Conservation (phyloP, 176 grass and related monocot species). For the Cenchrus purpureus region DNA sequence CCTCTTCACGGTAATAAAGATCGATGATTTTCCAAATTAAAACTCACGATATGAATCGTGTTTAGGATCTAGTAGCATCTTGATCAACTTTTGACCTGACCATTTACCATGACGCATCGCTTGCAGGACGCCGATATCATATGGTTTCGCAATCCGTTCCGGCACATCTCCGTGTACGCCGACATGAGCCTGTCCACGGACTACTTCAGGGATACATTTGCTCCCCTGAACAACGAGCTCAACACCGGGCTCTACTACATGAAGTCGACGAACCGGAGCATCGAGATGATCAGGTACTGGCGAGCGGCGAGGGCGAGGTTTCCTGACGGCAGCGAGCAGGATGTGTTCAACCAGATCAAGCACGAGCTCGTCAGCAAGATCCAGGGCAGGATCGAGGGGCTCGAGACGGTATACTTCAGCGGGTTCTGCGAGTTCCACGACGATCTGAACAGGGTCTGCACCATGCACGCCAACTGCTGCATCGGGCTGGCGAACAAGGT, state of each 20-base stretch:
- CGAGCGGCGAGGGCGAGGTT: conserved; percentile 34
- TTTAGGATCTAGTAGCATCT: no score
- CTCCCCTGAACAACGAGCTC: conserved; percentile 36
- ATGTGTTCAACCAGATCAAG: conserved; percentile 54
- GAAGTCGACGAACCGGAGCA: conserved; percentile 35
- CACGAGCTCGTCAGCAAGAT: conserved; percentile 24
- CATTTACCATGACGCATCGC: background rate
- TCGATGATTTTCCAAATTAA: background rate
- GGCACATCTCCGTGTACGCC: conserved; percentile 32
- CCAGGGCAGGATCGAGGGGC: conserved; percentile 29
- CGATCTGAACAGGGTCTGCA: conserved; percentile 42
- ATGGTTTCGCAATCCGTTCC: conserved; percentile 60
- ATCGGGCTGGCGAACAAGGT: conserved; percentile 53
- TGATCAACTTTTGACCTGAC: no score
- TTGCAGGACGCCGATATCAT: conserved; percentile 57
- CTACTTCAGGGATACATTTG: conserved; percentile 21
- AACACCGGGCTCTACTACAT: conserved; percentile 64
- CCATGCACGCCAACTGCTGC: conserved; percentile 70
- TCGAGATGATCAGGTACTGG: conserved; percentile 49
- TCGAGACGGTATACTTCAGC: conserved; percentile 45
- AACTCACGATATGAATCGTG: no score
- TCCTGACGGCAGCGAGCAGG: conserved; percentile 41
- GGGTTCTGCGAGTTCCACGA: conserved; percentile 50
- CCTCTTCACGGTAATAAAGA: conserved; percentile 53
- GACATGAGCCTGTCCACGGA: conserved; percentile 50